A percentile compares a stretch with the other conserved stretches of the same genome.
Conservation (phyloP, 2,329 filamentous ascomycete species). For the Trichoderma asperellum region DNA sequence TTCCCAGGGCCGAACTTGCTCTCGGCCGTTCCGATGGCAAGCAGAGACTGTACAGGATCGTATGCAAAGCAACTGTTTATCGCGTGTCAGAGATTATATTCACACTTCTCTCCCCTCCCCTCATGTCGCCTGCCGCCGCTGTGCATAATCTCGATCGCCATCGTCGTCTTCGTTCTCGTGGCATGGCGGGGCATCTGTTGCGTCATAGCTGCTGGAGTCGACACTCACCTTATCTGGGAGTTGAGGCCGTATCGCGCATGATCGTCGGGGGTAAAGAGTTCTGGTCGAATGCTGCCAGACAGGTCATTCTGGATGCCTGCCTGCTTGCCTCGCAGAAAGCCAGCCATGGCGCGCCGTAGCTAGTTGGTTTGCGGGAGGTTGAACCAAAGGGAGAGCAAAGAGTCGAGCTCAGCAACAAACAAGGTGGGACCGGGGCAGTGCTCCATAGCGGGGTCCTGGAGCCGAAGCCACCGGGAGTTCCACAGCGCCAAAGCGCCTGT, state of each 20-base stretch:
- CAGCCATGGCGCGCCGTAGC: conserved; percentile 65
- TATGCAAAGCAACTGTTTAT: conserved; percentile 74
- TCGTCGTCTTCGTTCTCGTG: neutral
- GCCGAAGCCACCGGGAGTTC: conserved; percentile 3
- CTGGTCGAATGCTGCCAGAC: conserved; percentile 76
- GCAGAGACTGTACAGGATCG: conserved; percentile 89
- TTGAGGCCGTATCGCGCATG: conserved; percentile 82
- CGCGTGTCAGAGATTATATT: neutral
- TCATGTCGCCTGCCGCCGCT: neutral
- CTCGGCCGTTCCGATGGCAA: conserved; percentile 89
- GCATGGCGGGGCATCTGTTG: conserved; percentile 33
- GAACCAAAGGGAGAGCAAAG: neutral
- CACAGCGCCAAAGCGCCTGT: neutral
- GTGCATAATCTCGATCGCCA: neutral
- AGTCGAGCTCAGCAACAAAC: neutral
- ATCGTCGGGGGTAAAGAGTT: conserved; percentile 82
- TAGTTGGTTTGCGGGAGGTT: conserved; percentile 8
- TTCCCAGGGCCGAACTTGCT: conserved; percentile 83
- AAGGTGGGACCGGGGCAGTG: neutral
- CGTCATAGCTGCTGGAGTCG: conserved; percentile 18
- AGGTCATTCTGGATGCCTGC: conserved; percentile 90
- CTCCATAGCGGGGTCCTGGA: neutral
- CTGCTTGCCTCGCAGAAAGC: conserved; percentile 90
- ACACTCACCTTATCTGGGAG: conserved; percentile 65
- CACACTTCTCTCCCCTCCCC: neutral